Conservation (phyloP, 2,329 filamentous ascomycete species). For the Trichoderma simmonsii region DNA sequence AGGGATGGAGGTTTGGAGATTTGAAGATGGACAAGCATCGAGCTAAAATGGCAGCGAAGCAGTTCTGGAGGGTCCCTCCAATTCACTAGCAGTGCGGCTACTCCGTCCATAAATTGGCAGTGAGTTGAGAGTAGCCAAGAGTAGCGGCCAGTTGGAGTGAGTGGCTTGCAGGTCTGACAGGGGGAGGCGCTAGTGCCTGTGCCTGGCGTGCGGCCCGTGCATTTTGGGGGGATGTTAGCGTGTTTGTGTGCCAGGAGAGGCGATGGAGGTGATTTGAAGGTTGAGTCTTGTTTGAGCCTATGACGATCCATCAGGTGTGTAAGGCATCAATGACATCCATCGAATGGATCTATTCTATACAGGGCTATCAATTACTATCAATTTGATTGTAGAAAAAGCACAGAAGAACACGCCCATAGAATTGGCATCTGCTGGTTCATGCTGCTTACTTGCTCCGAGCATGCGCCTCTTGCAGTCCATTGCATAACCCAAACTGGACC, state of each 20-base stretch:
- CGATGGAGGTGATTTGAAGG: background rate
- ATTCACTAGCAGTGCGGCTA: background rate
- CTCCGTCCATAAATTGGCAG: background rate
- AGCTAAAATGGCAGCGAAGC: background rate
- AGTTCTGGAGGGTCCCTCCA: background rate
- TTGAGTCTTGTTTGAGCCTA: background rate
- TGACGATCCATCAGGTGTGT: background rate
- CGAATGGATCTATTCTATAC: background rate
- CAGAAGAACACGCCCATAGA: too few species aligned
- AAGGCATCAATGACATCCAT: background rate
- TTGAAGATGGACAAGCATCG: background rate
- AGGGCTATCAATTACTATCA: too few species aligned
- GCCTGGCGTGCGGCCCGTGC: background rate
- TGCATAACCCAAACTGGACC: background rate
- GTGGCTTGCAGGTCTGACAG: background rate
- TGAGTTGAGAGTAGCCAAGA: background rate
- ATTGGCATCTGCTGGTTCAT: background rate
- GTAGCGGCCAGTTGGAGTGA: background rate
- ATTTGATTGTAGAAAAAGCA: too few species aligned
- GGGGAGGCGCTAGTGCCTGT: constrained; percentile 6
- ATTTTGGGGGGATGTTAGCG: background rate
- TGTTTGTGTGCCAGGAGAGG: background rate
- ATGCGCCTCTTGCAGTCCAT: too few species aligned
- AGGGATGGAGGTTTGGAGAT: constrained; percentile 3
- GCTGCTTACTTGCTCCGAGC: background rate